A percentile compares a stretch with the other conserved stretches of the same genome.
phyloP scores from a whole-genome alignment of 306 rosid species.

The Medicago lupulina region DNA sequence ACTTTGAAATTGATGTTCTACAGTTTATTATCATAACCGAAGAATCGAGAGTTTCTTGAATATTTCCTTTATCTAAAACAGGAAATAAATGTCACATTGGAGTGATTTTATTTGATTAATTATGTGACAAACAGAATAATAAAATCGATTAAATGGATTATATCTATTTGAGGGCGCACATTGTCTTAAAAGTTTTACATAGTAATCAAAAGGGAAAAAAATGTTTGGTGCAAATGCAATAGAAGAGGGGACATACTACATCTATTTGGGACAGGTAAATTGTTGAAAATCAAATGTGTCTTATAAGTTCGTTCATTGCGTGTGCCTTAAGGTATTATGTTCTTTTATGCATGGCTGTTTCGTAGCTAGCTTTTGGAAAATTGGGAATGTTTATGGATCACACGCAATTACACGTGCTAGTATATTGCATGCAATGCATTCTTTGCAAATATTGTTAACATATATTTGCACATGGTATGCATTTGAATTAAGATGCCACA shows the following conservation, averaged over 20 bases:
- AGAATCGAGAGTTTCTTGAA: not conserved
- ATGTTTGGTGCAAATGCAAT: not conserved
- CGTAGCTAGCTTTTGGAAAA: constrained; percentile 7
- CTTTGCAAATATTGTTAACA: too few relatives aligned
- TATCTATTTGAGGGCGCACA: too few relatives aligned
- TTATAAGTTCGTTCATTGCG: constrained; percentile 20
- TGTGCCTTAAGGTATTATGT: not conserved
- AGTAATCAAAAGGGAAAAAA: not conserved
- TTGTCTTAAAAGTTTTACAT: too few relatives aligned
- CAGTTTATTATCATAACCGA: not conserved
- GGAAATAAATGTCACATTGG: too few relatives aligned
- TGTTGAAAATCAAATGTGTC: not conserved
- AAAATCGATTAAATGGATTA: too few relatives aligned
- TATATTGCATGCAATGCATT: constrained; percentile 9
- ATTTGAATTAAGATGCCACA: too few relatives aligned
- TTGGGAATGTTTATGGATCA: not conserved
- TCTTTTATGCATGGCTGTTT: constrained; percentile 5
- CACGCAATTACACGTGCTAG: constrained; percentile 46
- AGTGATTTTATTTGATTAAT: too few relatives aligned
- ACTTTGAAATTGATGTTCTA: not conserved
- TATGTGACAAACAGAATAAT: too few relatives aligned
- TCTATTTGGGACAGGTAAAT: not conserved
- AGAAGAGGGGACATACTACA: not conserved
- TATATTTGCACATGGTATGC: too few relatives aligned
- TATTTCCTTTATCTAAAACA: too few relatives aligned